Percentiles rank a stretch among this genome's conserved stretches.
phyloP scores from a whole-genome alignment of 495 filamentous ascomycete species.

The Penicilliopsis zonata region DNA sequence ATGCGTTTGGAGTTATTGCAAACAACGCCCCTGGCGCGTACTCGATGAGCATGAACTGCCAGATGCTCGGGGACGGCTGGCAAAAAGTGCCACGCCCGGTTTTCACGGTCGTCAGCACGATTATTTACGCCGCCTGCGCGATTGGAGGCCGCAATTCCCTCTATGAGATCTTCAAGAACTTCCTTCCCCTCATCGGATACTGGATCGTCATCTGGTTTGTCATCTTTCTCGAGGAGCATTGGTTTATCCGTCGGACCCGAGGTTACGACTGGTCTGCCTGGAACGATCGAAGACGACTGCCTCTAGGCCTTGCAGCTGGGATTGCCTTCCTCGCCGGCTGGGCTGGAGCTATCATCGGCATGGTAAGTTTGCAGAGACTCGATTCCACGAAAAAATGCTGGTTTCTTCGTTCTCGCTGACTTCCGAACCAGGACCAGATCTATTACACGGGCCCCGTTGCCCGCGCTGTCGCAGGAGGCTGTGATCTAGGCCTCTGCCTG shows the following conservation, averaged over 20 bases:
- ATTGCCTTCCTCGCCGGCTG: conserved; percentile 35
- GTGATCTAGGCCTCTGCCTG: conserved; percentile 33
- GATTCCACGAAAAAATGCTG: no score
- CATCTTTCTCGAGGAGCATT: conserved; percentile 31
- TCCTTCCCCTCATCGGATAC: conserved; percentile 38
- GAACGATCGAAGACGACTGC: conserved; percentile 27
- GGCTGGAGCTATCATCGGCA: conserved; percentile 36
- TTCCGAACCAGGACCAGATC: conserved; percentile 23
- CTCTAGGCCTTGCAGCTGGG: conserved; percentile 33
- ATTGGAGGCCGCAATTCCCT: conserved; percentile 37
- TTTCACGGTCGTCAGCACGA: conserved; percentile 36
- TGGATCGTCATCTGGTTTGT: conserved; percentile 36
- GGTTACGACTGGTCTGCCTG: conserved; percentile 37
- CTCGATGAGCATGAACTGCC: conserved; percentile 61
- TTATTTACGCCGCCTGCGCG: conserved; percentile 32
- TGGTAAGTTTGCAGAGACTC: conserved; percentile 32
- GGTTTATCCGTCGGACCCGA: conserved; percentile 23
- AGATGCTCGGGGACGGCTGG: conserved; percentile 52
- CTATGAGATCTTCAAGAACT: conserved; percentile 35
- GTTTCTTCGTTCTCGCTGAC: background rate
- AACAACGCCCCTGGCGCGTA: conserved; percentile 62
- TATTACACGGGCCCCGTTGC: conserved; percentile 38
- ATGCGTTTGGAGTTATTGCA: conserved; percentile 55
- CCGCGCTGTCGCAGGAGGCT: conserved; percentile 16
- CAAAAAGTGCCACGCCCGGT: conserved; percentile 57